These are phyloP conservation scores for Pseudohalonectria lignicola DNA, from an alignment of 2,329 filamentous ascomycete genomes.

Conservation along the genomic window DNA sequence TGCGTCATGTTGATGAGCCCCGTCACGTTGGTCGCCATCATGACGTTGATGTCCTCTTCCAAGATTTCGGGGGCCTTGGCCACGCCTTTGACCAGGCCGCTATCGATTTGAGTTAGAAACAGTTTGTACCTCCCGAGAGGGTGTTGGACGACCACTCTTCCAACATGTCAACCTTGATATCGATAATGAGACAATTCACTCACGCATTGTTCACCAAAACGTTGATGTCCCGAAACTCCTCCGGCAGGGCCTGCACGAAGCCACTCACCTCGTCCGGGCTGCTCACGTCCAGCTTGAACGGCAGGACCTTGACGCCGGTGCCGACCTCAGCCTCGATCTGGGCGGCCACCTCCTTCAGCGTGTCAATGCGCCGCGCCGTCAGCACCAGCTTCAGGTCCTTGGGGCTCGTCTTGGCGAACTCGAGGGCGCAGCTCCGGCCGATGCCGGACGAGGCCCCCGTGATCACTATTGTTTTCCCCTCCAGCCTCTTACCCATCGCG, in stretches of 20 bases:
- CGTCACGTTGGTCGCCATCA: constrained; percentile 90
- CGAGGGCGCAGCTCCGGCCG: constrained; percentile 70
- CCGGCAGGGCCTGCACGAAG: constrained; percentile 65
- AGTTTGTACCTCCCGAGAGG: not conserved
- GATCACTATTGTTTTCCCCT: constrained; percentile 85
- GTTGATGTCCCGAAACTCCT: constrained; percentile 75
- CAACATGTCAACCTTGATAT: not conserved
- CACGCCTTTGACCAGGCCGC: constrained; percentile 80
- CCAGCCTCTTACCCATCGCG: constrained; percentile 69
- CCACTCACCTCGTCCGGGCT: constrained; percentile 60
- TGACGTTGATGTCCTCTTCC: constrained; percentile 70
- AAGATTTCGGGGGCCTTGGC: constrained; percentile 76
- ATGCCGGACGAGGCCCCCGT: constrained; percentile 93
- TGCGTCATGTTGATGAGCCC: constrained; percentile 97
- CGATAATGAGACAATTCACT: constrained; percentile 27
- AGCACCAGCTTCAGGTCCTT: constrained; percentile 71
- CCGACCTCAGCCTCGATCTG: constrained; percentile 71
- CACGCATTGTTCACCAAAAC: constrained; percentile 95
- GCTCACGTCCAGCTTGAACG: constrained; percentile 80
- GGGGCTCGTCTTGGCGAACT: constrained; percentile 82
- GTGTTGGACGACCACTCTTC: too few species aligned
- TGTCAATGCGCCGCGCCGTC: constrained; percentile 77
- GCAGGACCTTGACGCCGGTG: constrained; percentile 68
- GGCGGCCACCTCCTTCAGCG: constrained; percentile 61
- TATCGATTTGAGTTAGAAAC: constrained; percentile 20